Base-by-base conservation (phyloP, 768 basidiomycete species). In the Agaricus sinodeliciosus region DNA sequence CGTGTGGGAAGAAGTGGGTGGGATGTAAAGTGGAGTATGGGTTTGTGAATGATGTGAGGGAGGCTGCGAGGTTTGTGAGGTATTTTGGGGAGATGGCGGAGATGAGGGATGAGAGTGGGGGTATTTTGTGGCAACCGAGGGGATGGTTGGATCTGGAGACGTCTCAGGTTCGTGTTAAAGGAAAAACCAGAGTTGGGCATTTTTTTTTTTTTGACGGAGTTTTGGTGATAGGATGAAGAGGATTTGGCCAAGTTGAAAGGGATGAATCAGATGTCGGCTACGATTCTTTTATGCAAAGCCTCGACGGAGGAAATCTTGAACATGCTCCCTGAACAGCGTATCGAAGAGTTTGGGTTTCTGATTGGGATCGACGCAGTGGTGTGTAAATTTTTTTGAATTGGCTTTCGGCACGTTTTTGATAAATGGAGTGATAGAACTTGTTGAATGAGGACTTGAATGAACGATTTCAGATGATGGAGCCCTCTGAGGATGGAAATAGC, bases 211-310 rank as follows among this genome's bases (percentile, higher is more conserved):
- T 22, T 22, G 3, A 22, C 22, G 1, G 3, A 22, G 22, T 22
- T 22, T 22, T 22, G 22, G 22, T 22, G 34, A 19, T 61, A 88
- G 86, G 80, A 81, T 34, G 87, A 90, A 57, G 68, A 70, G 25
- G 74, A 80, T 57, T 67, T 91, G 44, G 76, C 79, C 0, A 62
- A 65, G 1, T 69, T 80, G 8, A 67, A 72, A 4, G 83, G 85
- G 13, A 82, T 90, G 79, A 90, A 90, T 54, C 66, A 71, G 5
- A 87, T 88, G 61, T 80, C 81, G 0, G 81, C 88, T 5, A 74
- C 78, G n/a, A 66, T 84, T 3, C 75, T 90, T 52, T 67, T 89
- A 2, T 79, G 73, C 48, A 75, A 80, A 53, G 70, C 72, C 6
- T 67, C 72, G 3, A 59, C 86, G 5, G 74, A 82, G 13, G 72